Conservation (phyloP, 2,329 filamentous ascomycete genomes). For the Dendryphion nanum region DNA sequence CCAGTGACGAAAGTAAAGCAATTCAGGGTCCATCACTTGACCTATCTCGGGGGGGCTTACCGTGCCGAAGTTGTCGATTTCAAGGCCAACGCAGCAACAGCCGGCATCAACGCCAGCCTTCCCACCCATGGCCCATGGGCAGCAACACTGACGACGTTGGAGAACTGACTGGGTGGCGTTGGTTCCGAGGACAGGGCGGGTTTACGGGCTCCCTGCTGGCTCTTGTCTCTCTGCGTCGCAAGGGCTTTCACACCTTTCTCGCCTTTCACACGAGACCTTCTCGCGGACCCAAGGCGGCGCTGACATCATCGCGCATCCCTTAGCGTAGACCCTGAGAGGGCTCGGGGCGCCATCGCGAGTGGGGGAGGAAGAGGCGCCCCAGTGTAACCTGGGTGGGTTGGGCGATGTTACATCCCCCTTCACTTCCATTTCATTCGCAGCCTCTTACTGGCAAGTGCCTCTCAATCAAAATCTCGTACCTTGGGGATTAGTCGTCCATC, state of each 20-base stretch:
- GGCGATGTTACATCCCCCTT: constrained; percentile 4
- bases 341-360: neutral
- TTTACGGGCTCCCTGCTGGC: neutral
- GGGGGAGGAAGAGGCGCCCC: neutral
- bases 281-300: neutral
- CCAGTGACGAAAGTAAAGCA: neutral
- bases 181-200: neutral
- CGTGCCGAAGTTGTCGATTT: too few relatives aligned
- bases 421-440: neutral
- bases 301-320: constrained; percentile 1
- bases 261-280: neutral
- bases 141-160: neutral
- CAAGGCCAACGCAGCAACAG: neutral
- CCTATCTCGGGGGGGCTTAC: too few relatives aligned
- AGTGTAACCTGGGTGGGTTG: constrained; percentile 2
- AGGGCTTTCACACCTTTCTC: too few relatives aligned
- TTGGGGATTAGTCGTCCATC: too few relatives aligned
- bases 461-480: too few relatives aligned
- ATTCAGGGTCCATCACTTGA: too few relatives aligned
- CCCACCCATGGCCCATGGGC: neutral
- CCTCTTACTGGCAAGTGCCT: neutral
- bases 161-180: neutral
- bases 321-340: neutral
- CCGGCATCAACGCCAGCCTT: neutral
- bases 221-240: too few relatives aligned